Evolutionary conservation across 1,284 basidiomycete species (phyloP).

Genomic region (Rugosomyces carneus): DNA sequence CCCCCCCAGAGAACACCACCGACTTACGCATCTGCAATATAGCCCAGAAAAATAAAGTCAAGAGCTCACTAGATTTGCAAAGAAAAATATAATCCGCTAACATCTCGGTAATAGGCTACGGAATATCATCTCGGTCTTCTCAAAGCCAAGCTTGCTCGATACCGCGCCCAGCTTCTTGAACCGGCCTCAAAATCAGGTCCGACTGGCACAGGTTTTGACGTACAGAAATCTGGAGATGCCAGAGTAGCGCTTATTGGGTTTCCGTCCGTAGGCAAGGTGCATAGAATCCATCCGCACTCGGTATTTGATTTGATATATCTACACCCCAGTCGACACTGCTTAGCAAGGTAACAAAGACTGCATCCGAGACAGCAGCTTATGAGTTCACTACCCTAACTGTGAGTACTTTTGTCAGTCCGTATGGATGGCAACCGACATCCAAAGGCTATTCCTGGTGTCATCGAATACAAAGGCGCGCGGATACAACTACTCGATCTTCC

Average conservation of each 20-base stretch:
- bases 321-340: conserved; percentile 76
- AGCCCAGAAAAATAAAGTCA: conserved; percentile 91
- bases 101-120: conserved; percentile 58
- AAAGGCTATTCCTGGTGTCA: conserved; percentile 89
- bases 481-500: conserved; percentile 95
- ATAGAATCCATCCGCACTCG: conserved; percentile 6
- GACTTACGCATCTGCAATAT: conserved; percentile 14
- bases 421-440: conserved; percentile 1
- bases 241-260: conserved; percentile 92
- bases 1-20: conserved; percentile 1
- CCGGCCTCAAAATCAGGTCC: conserved; percentile 78
- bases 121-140: conserved; percentile 87
- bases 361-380: conserved; percentile 87
- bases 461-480: conserved; percentile 89
- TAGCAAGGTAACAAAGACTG: conserved; percentile 88
- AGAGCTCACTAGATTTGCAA: conserved; percentile 1
- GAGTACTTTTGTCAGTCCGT: conserved; percentile 10
- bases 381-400: conserved; percentile 94
- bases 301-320: conserved; percentile 1
- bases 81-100: conserved; percentile 11
- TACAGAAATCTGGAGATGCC: conserved; percentile 92
- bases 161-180: conserved; percentile 86
- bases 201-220: conserved; percentile 86
- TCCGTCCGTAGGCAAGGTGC: conserved; percentile 87
- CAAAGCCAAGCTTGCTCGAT: conserved; percentile 89